A percentile compares a stretch with the other conserved stretches of the same genome.
phyloP scores from a whole-genome alignment of 306 rosid genomes.

The Malus orientalis region DNA sequence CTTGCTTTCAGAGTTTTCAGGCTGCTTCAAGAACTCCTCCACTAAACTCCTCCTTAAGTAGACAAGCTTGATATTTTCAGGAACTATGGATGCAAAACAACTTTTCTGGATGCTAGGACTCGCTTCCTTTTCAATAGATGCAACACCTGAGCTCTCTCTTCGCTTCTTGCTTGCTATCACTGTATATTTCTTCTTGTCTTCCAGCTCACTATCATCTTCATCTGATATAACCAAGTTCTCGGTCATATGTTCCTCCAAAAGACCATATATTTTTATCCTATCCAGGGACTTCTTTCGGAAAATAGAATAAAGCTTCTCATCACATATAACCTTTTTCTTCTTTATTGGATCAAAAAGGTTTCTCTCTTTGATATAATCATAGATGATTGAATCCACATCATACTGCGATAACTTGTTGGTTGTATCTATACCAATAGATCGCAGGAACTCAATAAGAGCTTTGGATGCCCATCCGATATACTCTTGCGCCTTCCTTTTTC shows the following conservation, averaged over 20 bases:
- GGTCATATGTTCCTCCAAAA: slow-evolving; percentile 38
- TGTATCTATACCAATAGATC: slow-evolving; percentile 42
- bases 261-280: slow-evolving; percentile 17
- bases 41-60: slow-evolving; percentile 1
- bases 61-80: slow-evolving; percentile 1
- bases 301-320: slow-evolving; percentile 38
- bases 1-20: not conserved
- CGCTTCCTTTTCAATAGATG: slow-evolving; percentile 21
- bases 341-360: slow-evolving; percentile 35
- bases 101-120: not conserved
- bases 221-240: slow-evolving; percentile 11
- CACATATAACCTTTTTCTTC: slow-evolving; percentile 40
- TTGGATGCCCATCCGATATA: slow-evolving; percentile 56
- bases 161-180: slow-evolving; percentile 8
- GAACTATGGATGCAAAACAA: slow-evolving; percentile 6
- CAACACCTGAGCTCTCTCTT: slow-evolving; percentile 4
- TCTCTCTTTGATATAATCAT: slow-evolving; percentile 42
- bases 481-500: slow-evolving; percentile 21
- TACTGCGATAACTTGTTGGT: slow-evolving; percentile 27
- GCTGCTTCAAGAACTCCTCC: slow-evolving; percentile 1
- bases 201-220: slow-evolving; percentile 2
- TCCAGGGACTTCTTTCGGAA: slow-evolving; percentile 35
- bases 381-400: slow-evolving; percentile 28
- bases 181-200: slow-evolving; percentile 12
- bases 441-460: slow-evolving; percentile 53